Base-by-base conservation (phyloP, 1,284 basidiomycete species). In the Ustilago shanxiensis region DNA sequence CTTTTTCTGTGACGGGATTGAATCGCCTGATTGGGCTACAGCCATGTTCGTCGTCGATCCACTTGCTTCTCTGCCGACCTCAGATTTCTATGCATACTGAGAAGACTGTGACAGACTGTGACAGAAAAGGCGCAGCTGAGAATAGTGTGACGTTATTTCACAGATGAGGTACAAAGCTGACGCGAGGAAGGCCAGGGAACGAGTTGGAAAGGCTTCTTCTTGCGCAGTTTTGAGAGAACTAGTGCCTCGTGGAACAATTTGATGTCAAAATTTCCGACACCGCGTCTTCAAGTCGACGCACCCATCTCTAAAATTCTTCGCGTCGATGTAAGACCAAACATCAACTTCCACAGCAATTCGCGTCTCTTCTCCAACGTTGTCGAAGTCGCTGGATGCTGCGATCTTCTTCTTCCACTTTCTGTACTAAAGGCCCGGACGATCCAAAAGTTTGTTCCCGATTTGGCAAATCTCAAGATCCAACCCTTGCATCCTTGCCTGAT, bases 141-240 rank as follows among this genome's bases (percentile, higher is more conserved):
- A 45, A 20, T 33, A 11, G 9, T 11, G 70, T 64, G 70, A 67
- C 64, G 64, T 67, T 55, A 72, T 45, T 16, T 5, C 28, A 33
- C 64, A 66, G 52, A 22, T 41, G 61, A 50, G 45, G 37, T 44
- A 22, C 63, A 66, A 74, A 51, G 33, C 39, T 39, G 62, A 74
- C 72, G 72, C 72, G 33, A 59, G 66, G 72, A 74, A 74, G 72
- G 55, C 50, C 44, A 66, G 33, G 51, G 71, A 73, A 73, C 37
- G 49, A 45, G 49, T 60, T 67, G 61, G 72, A 74, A 74, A 52
- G 31, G 47, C n/a, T 55, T 53, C 56, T 56, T 61, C 37, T 35
- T 7, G 58, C 14, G 3, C 1, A 7, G 9, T 16, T 6, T 20
- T 28, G 24, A 62, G 63, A 51, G 60, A 10, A 47, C 33, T 37